A percentile compares a stretch with the other conserved stretches of the same genome.
Conservation (phyloP, 345 rosid species). For the Eucalyptus tenuipes region DNA sequence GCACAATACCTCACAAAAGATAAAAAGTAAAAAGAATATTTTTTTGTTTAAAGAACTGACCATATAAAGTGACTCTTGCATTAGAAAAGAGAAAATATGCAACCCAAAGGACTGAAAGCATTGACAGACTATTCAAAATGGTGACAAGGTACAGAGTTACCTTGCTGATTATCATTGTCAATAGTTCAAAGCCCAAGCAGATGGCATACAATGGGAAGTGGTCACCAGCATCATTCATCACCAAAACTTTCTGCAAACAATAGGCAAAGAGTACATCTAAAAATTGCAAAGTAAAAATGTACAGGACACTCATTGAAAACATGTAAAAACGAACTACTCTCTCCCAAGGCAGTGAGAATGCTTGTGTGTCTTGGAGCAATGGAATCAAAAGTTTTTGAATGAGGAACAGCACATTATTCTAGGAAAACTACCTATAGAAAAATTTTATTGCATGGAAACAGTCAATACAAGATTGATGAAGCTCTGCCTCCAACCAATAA, state of each 20-base stretch:
- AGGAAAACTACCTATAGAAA: background rate
- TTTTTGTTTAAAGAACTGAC: background rate
- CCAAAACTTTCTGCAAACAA: conserved; percentile 48
- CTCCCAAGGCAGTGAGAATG: background rate
- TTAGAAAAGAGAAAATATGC: background rate
- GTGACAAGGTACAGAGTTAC: conserved; percentile 7
- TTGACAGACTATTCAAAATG: background rate
- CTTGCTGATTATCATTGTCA: conserved; percentile 71
- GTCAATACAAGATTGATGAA: background rate
- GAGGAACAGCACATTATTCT: background rate
- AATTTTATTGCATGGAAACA: background rate
- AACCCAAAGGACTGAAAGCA: background rate
- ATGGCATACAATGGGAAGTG: conserved; percentile 74
- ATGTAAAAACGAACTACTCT: background rate
- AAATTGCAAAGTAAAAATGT: background rate
- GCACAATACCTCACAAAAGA: background rate
- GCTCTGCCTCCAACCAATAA: background rate
- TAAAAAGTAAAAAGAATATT: background rate
- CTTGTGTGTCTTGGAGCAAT: background rate
- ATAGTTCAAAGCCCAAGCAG: conserved; percentile 78
- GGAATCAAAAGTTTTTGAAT: background rate
- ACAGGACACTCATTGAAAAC: background rate
- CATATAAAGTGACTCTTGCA: background rate
- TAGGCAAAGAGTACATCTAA: background rate
- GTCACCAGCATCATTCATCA: conserved; percentile 67